A percentile compares a stretch with the other conserved stretches of the same genome.
These are phyloP conservation scores for Scedosporium apiospermum DNA, from an alignment of 2,329 filamentous ascomycete genomes.

Conservation along the genomic window DNA sequence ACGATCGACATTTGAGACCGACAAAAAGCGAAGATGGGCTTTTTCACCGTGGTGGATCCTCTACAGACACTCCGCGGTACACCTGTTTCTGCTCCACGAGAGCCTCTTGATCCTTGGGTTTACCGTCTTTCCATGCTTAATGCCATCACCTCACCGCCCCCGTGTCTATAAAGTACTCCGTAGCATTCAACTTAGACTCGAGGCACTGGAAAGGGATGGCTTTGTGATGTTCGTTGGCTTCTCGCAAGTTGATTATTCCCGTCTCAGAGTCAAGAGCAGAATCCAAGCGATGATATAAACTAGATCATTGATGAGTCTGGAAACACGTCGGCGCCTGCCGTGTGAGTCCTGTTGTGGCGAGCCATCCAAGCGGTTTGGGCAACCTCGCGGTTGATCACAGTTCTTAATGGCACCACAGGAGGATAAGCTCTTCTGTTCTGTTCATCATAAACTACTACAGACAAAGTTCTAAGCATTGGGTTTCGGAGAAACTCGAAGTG, in stretches of 20 bases:
- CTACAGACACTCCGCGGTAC: too few species aligned
- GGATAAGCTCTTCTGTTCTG: conserved; percentile 61
- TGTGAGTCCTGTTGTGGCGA: conserved; percentile 25
- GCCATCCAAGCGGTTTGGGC: conserved; percentile 51
- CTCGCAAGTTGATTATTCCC: neutral
- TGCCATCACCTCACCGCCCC: too few species aligned
- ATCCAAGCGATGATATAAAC: neutral
- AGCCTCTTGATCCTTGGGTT: too few species aligned
- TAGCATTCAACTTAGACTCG: conserved; percentile 40
- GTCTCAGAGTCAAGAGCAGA: neutral
- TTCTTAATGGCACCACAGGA: conserved; percentile 44
- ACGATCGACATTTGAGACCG: too few species aligned
- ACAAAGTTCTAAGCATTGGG: conserved; percentile 49
- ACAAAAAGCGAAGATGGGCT: too few species aligned
- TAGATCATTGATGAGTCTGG: conserved; percentile 23
- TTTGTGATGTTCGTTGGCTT: conserved; percentile 38
- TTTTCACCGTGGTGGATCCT: too few species aligned
- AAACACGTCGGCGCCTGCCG: conserved; percentile 35
- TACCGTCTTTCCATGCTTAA: too few species aligned
- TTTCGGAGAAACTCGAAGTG: conserved; percentile 21
- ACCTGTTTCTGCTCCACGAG: too few species aligned
- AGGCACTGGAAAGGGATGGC: conserved; percentile 49
- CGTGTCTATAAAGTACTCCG: too few species aligned
- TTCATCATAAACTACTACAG: conserved; percentile 49
- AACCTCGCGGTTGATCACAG: conserved; percentile 70